Evolutionary conservation across 1,284 basidiomycete species (phyloP).

Genomic region (Fomitiporia mediterranea): DNA sequence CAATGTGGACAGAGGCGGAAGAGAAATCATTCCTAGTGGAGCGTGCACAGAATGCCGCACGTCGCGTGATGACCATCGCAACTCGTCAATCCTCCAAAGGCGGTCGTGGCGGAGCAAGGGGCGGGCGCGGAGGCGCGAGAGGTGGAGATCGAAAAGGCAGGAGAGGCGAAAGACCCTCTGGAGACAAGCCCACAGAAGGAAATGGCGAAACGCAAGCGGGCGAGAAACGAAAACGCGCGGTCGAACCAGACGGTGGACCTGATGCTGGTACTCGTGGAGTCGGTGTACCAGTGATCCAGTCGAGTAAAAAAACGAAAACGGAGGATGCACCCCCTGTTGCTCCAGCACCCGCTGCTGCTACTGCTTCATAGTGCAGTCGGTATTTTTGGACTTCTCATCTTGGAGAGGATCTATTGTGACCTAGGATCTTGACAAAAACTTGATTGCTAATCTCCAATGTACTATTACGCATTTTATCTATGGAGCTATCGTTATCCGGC

Average conservation of each 20-base stretch:
- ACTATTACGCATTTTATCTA: too few relatives aligned
- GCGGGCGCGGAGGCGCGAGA: conserved; percentile 37
- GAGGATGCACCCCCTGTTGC: conserved; percentile 30
- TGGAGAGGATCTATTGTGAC: too few relatives aligned
- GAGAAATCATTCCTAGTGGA: conserved; percentile 70
- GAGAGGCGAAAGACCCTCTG: conserved; percentile 23
- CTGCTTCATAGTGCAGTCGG: conserved; percentile 1
- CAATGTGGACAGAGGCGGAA: conserved; percentile 37
- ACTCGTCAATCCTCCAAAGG: conserved; percentile 37
- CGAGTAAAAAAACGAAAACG: conserved; percentile 57
- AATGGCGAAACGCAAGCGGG: conserved; percentile 40
- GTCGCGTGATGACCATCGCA: conserved; percentile 33
- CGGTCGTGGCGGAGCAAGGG: conserved; percentile 41
- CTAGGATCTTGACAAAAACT: too few relatives aligned
- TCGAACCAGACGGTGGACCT: conserved; percentile 71
- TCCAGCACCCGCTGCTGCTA: not conserved
- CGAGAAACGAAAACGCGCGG: conserved; percentile 68
- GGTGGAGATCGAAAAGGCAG: conserved; percentile 32
- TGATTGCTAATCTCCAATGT: too few relatives aligned
- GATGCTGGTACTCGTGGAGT: conserved; percentile 58
- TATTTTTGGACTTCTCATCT: too few relatives aligned
- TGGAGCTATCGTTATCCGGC: too few relatives aligned
- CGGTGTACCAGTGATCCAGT: conserved; percentile 51
- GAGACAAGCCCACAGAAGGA: conserved; percentile 17
- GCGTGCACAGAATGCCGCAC: conserved; percentile 63